Evolutionary conservation across 495 filamentous ascomycete genomes (phyloP).

Genomic region (Lophiostoma macrostomum): DNA sequence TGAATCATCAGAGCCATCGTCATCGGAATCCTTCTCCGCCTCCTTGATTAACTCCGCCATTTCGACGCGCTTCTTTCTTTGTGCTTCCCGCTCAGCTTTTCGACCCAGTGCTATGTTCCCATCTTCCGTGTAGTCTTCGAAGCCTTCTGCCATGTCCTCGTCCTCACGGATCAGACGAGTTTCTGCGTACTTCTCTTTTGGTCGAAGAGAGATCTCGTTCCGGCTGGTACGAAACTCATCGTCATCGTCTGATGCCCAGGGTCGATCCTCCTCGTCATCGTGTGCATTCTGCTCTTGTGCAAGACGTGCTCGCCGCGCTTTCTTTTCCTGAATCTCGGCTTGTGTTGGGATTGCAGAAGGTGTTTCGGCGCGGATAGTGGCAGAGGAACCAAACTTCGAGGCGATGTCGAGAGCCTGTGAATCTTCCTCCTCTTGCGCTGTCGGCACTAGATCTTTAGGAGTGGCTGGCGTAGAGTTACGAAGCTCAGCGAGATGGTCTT

Average conservation of each 20-base stretch:
- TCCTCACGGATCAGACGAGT: conserved; percentile 81
- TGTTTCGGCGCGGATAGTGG: conserved; percentile 29
- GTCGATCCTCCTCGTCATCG: conserved; percentile 50
- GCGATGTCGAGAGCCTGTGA: conserved; percentile 63
- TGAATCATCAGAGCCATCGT: conserved; percentile 60
- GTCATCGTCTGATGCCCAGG: conserved; percentile 42
- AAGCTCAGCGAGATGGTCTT: conserved; percentile 81
- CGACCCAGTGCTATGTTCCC: conserved; percentile 73
- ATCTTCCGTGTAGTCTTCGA: conserved; percentile 88
- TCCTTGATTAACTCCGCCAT: conserved; percentile 84
- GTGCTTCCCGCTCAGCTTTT: conserved; percentile 75
- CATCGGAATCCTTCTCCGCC: conserved; percentile 60
- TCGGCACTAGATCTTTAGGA: conserved; percentile 54
- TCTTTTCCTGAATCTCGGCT: conserved; percentile 89
- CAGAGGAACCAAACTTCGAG: conserved; percentile 59
- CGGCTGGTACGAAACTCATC: conserved; percentile 42
- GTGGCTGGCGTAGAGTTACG: conserved; percentile 77
- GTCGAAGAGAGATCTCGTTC: conserved; percentile 48
- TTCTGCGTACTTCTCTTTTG: conserved; percentile 55
- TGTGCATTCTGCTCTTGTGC: conserved; percentile 75
- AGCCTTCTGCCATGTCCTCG: conserved; percentile 92
- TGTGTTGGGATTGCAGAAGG: conserved; percentile 67
- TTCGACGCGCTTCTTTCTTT: conserved; percentile 61
- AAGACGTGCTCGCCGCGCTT: conserved; percentile 75
- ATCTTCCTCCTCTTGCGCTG: conserved; percentile 42